Percentiles rank a stretch among this genome's conserved stretches.
Evolutionary conservation across 2,329 filamentous ascomycete species (phyloP).

Genomic region (Aureobasidium lini): DNA sequence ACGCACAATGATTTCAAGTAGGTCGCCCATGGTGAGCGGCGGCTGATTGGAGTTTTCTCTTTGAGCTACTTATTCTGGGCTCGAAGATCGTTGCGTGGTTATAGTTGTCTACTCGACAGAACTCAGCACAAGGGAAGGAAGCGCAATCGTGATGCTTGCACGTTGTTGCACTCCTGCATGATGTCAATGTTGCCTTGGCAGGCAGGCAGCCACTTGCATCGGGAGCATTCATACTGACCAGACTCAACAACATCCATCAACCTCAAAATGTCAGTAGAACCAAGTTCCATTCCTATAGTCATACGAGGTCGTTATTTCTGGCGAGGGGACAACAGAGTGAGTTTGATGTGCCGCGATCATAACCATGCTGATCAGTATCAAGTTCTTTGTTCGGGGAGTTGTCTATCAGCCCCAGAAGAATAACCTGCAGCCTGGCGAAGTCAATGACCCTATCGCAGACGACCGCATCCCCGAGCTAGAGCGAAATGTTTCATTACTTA

Average conservation of each 20-base stretch:
- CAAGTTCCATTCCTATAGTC: not conserved
- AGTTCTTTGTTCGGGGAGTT: constrained; percentile 16
- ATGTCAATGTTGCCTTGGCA: not conserved
- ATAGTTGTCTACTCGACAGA: too few relatives aligned
- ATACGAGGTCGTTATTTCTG: constrained; percentile 4
- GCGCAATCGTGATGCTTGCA: not conserved
- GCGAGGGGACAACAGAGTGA: not conserved
- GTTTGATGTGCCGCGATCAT: not conserved
- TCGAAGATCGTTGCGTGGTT: too few relatives aligned
- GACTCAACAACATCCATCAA: not conserved
- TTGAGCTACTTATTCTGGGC: too few relatives aligned
- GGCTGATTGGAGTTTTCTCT: too few relatives aligned
- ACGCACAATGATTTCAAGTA: too few relatives aligned
- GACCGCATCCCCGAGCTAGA: constrained; percentile 6
- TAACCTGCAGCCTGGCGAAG: not conserved
- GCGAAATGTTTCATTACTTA: constrained; percentile 9
- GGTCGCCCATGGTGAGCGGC: too few relatives aligned
- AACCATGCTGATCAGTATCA: not conserved
- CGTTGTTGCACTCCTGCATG: not conserved
- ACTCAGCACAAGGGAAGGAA: too few relatives aligned
- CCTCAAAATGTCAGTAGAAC: not conserved
- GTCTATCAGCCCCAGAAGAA: constrained; percentile 6
- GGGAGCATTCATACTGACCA: not conserved
- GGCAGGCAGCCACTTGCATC: too few relatives aligned
- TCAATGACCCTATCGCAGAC: constrained; percentile 13